These are phyloP conservation scores for Saccharomycopsis vini DNA, from an alignment of 805 yeast genomes.

Conservation along the genomic window DNA sequence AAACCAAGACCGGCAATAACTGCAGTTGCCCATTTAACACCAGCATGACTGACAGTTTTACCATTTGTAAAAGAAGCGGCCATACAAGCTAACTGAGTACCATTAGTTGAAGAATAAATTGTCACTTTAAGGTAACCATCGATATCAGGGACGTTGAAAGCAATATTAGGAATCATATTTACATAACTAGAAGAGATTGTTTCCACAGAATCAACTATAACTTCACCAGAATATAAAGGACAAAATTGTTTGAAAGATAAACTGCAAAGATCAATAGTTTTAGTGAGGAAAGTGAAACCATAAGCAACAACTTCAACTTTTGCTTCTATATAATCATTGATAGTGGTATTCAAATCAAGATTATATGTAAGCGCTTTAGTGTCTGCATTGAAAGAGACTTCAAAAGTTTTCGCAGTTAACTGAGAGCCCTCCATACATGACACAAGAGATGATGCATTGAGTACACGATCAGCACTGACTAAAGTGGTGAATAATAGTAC, in stretches of 20 bases:
- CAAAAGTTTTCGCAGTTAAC: conserved; percentile 63
- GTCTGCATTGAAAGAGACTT: conserved; percentile 33
- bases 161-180: conserved; percentile 67
- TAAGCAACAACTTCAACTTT: conserved; percentile 73
- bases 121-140: conserved; percentile 66
- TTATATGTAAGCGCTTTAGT: background rate
- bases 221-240: conserved; percentile 74
- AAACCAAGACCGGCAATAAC: conserved; percentile 83
- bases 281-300: conserved; percentile 63
- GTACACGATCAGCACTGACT: conserved; percentile 24
- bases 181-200: conserved; percentile 44
- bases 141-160: conserved; percentile 78
- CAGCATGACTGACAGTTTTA: conserved; percentile 69
- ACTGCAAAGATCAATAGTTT: conserved; percentile 52
- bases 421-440: conserved; percentile 76
- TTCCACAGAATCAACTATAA: conserved; percentile 65
- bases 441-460: conserved; percentile 68
- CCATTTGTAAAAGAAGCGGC: conserved; percentile 71
- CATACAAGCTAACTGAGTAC: conserved; percentile 55
- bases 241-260: conserved; percentile 78
- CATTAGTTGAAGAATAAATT: conserved; percentile 30
- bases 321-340: conserved; percentile 60
- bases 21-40: conserved; percentile 92
- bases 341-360: conserved; percentile 58
- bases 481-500: too few species aligned